phyloP scores from a whole-genome alignment of 345 rosid species.

The Camelina sativa region DNA sequence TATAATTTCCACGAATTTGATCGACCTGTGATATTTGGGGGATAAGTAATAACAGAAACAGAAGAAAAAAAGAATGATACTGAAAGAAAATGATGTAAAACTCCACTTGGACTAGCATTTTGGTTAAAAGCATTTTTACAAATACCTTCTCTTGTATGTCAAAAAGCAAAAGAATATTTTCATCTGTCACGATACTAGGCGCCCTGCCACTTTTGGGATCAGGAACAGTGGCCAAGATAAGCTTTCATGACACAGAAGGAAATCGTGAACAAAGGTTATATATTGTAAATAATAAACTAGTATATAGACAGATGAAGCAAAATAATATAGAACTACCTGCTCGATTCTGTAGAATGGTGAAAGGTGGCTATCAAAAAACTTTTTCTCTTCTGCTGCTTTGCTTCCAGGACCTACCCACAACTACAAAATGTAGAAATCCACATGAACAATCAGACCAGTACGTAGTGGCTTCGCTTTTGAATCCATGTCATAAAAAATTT shows the following conservation, averaged over 20 bases:
- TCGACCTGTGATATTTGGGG: constrained; percentile 65
- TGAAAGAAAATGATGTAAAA: constrained; percentile 16
- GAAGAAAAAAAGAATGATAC: constrained; percentile 26
- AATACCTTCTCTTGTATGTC: constrained; percentile 91
- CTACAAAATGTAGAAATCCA: constrained; percentile 50
- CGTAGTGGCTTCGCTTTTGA: constrained; percentile 23
- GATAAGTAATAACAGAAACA: constrained; percentile 18
- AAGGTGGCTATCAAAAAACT: constrained; percentile 87
- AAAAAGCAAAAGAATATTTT: constrained; percentile 86
- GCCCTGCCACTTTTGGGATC: constrained; percentile 54
- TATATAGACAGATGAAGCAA: constrained; percentile 24
- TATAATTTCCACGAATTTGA: constrained; percentile 74
- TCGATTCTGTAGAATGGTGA: constrained; percentile 98
- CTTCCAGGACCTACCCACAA: constrained; percentile 96
- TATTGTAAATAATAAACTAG: constrained; percentile 4
- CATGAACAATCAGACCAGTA: constrained; percentile 22
- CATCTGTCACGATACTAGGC: constrained; percentile 79
- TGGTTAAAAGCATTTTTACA: background rate
- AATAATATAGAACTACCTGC: constrained; percentile 61
- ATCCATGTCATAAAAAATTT: constrained; percentile 34
- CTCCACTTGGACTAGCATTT: constrained; percentile 20
- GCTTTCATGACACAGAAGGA: constrained; percentile 53
- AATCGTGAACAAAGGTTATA: constrained; percentile 30
- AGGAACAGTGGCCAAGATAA: constrained; percentile 80
- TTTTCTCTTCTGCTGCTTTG: constrained; percentile 90